These are phyloP conservation scores for Blastosporella zonata DNA, from an alignment of 1,284 basidiomycete species.

Conservation along the genomic window DNA sequence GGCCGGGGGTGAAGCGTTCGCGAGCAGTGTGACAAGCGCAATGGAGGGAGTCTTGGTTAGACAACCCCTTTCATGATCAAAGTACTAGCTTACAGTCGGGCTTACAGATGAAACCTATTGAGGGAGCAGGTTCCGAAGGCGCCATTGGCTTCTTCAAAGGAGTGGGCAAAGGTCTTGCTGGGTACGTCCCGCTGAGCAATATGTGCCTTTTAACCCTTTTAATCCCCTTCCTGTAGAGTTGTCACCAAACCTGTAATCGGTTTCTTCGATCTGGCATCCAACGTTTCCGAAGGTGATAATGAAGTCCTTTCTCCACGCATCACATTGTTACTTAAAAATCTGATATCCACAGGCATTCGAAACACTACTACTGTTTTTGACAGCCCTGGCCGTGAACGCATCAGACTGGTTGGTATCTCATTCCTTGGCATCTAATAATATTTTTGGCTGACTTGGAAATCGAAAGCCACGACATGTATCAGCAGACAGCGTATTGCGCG, in stretches of 20 bases:
- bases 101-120: conserved; percentile 84
- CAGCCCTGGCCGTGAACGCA: conserved; percentile 85
- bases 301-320: no score
- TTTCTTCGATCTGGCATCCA: conserved; percentile 94
- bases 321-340: background rate
- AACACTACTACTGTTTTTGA: conserved; percentile 99
- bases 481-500: conserved; percentile 80
- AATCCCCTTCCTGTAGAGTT: conserved; percentile 45
- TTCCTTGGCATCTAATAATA: background rate
- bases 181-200: conserved; percentile 46
- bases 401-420: conserved; percentile 56
- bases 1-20: conserved; percentile 92
- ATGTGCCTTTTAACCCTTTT: conserved; percentile 3
- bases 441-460: conserved; percentile 9
- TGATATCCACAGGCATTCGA: conserved; percentile 64
- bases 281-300: conserved; percentile 81
- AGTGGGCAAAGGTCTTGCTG: conserved; percentile 94
- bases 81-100: background rate
- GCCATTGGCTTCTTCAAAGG: conserved; percentile 98
- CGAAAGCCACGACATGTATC: conserved; percentile 81
- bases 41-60: conserved; percentile 93
- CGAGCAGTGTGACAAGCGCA: conserved; percentile 92
- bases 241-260: conserved; percentile 98
- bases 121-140: conserved; percentile 94
- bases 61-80: background rate